A percentile compares a stretch with the other conserved stretches of the same genome.
Evolutionary conservation across 805 yeast species (phyloP).

Genomic region (Ogataea ramenticola): DNA sequence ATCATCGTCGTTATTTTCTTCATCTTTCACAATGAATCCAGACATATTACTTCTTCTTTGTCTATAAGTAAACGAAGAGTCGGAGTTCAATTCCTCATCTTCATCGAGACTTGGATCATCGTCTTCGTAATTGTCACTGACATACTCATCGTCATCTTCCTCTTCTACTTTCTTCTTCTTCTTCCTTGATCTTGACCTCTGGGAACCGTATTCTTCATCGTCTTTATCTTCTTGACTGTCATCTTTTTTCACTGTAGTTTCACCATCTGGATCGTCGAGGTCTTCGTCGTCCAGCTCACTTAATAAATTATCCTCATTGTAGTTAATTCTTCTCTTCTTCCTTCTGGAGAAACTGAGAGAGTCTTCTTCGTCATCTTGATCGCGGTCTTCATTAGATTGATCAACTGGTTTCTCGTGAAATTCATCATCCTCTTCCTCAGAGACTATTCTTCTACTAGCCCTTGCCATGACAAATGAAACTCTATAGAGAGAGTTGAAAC

Average conservation of each 20-base stretch:
- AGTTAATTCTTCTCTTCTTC: conserved; percentile 23
- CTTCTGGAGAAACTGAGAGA: conserved; percentile 18
- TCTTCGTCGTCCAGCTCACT: conserved; percentile 18
- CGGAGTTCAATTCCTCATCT: conserved; percentile 12
- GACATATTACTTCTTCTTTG: conserved; percentile 8
- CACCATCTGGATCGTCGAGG: conserved; percentile 11
- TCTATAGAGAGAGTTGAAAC: neutral
- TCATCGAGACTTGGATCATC: conserved; percentile 18
- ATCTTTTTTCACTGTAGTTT: conserved; percentile 19
- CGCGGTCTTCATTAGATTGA: conserved; percentile 1
- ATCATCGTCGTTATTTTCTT: conserved; percentile 15
- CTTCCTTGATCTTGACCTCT: conserved; percentile 8
- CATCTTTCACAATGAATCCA: conserved; percentile 19
- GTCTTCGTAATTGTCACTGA: conserved; percentile 15
- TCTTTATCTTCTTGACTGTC: conserved; percentile 24
- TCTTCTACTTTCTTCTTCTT: conserved; percentile 6
- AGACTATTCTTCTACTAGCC: neutral
- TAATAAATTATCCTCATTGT: conserved; percentile 25
- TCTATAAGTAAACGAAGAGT: conserved; percentile 14
- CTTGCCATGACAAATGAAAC: neutral
- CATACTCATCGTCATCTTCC: conserved; percentile 22
- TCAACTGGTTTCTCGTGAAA: conserved; percentile 1
- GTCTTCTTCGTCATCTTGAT: conserved; percentile 17
- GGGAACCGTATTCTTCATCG: conserved; percentile 3
- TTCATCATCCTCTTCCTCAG: neutral